phyloP scores from a whole-genome alignment of 805 yeast genomes.

The Starmerella etchellsii region DNA sequence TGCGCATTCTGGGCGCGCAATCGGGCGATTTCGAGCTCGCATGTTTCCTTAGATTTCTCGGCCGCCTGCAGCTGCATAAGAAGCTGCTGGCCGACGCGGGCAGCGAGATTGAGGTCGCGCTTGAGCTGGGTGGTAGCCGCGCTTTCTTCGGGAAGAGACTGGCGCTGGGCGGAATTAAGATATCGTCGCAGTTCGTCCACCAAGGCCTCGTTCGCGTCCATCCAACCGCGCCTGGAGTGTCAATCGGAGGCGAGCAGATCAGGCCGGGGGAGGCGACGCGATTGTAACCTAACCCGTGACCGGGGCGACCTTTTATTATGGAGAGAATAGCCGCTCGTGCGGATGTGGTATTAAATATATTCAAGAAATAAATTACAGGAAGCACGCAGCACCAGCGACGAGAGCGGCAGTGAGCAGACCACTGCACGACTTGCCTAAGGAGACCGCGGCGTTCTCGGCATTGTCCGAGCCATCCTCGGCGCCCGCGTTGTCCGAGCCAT shows the following conservation, averaged over 20 bases:
- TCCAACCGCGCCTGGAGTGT: slow-evolving; percentile 1
- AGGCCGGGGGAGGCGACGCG: too few relatives aligned
- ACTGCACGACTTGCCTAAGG: too few relatives aligned
- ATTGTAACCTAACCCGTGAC: too few relatives aligned
- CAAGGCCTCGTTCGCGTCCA: slow-evolving; percentile 16
- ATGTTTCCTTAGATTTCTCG: slow-evolving; percentile 11
- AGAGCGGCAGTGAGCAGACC: too few relatives aligned
- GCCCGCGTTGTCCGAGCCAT: background rate
- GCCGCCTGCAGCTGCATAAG: slow-evolving; percentile 18
- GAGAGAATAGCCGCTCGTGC: too few relatives aligned
- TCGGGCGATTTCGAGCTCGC: slow-evolving; percentile 10
- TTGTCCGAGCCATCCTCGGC: too few relatives aligned
- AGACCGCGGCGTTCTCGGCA: too few relatives aligned
- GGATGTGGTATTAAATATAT: too few relatives aligned
- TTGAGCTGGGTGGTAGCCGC: slow-evolving; percentile 15
- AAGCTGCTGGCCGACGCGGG: slow-evolving; percentile 21
- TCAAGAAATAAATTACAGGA: too few relatives aligned
- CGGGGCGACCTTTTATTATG: too few relatives aligned
- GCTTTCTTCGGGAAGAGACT: slow-evolving; percentile 7
- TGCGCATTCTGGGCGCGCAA: slow-evolving; percentile 8
- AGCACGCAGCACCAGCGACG: too few relatives aligned
- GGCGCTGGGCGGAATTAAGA: slow-evolving; percentile 12
- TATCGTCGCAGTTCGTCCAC: slow-evolving; percentile 17
- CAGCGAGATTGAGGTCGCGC: slow-evolving; percentile 20
- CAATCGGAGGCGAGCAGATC: background rate